Evolutionary conservation across 345 rosid genomes (phyloP), one percentile per base, ranked within the genome.

Genomic region (Eucalyptus lansdowneana): DNA sequence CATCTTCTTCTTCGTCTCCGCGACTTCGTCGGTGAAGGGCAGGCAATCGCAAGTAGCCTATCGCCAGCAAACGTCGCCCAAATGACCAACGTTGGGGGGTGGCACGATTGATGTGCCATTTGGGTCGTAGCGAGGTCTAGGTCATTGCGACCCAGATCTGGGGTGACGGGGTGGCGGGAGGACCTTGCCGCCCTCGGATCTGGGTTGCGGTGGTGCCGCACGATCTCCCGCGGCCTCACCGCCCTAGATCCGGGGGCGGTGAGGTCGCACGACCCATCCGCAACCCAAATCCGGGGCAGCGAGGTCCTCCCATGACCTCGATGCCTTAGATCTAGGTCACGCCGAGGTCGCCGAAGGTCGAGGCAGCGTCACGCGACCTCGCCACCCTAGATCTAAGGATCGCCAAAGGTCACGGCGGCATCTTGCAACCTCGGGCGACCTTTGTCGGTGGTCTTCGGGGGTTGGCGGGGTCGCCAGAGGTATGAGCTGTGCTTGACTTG

Each of bases 81-180:
- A 0, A 51, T 1, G 3, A 16, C 2, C 2, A 0, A 51, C 0
- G 2, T 0, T 2, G 1, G 0, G 54, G 2, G 4, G 4, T 51
- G 54, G 22, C 1, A 1, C 8, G 22, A 16, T 2, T 0, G 4
- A 17, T 2, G 0, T 0, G 2, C 9, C 19, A 51, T 51, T 1
- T 51, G 9, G 54, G 54, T 51, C 21, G 2, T 1, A 1, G 1
- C 9, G 1, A 51, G 21, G 9, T 51, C 1, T 51, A 0, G 21
- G 21, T 51, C 8, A 2, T 1, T 2, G 0, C 8, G 4, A 51
- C 9, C 9, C 54, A 16, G 1, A 51, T 51, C 9, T 51, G 0
- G 4, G 54, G 54, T 1, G 1, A 15, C 22, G 1, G 2, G 21
- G 54, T 51, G 2, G 9, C 2, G 1, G 1, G 54, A 51, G 9